A percentile compares a stretch with the other conserved stretches of the same genome.
These are phyloP conservation scores for Acmispon strigosus DNA, from an alignment of 306 rosid species.

Conservation along the genomic window DNA sequence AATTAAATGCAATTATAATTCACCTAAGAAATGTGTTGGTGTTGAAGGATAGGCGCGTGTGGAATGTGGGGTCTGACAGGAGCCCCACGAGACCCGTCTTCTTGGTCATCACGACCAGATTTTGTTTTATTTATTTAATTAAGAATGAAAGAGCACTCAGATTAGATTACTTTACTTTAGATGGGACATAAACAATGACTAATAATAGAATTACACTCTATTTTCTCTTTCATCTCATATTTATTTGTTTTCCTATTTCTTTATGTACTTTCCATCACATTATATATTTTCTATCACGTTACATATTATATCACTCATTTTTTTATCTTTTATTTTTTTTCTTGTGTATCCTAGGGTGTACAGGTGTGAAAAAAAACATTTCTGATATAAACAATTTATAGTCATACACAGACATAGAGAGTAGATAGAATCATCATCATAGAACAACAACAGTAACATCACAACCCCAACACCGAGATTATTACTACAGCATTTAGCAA, in stretches of 20 bases:
- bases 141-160: not conserved
- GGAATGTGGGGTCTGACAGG: not conserved
- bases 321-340: too few relatives aligned
- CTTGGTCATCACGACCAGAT: conserved; percentile 7
- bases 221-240: too few relatives aligned
- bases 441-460: not conserved
- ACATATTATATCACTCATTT: too few relatives aligned
- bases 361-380: too few relatives aligned
- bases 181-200: too few relatives aligned
- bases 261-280: too few relatives aligned
- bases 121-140: not conserved
- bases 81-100: conserved; percentile 26
- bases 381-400: too few relatives aligned
- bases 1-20: too few relatives aligned
- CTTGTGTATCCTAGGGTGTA: too few relatives aligned
- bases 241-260: too few relatives aligned
- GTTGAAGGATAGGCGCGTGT: conserved; percentile 21
- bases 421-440: not conserved
- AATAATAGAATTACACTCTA: too few relatives aligned
- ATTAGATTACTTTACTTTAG: not conserved
- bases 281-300: too few relatives aligned
- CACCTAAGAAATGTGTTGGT: not conserved
- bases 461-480: not conserved
- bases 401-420: not conserved
- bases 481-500: not conserved